Conservation (phyloP, 805 yeast genomes). For the Candida pseudofarinosa region DNA sequence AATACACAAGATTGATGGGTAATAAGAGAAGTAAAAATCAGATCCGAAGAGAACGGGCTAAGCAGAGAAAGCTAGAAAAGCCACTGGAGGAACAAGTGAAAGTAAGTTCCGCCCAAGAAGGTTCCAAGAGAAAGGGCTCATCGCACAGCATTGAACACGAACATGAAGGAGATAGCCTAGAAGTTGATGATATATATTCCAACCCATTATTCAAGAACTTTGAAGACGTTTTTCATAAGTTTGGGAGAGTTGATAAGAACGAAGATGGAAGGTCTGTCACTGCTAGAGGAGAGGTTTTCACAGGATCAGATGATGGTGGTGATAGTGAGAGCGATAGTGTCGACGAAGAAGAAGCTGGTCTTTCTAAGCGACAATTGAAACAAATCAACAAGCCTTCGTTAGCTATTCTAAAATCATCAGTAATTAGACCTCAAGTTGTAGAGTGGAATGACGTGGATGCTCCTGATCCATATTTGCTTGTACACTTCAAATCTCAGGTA, state of each 20-base stretch:
- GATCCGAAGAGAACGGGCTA: constrained; percentile 45
- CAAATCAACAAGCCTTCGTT: constrained; percentile 57
- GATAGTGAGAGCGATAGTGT: constrained; percentile 16
- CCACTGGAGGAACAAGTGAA: background rate
- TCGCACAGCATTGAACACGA: constrained; percentile 1
- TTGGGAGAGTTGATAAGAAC: constrained; percentile 3
- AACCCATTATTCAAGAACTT: constrained; percentile 14
- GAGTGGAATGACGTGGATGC: constrained; percentile 91
- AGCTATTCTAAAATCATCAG: constrained; percentile 58
- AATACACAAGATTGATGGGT: constrained; percentile 12
- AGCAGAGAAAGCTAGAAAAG: constrained; percentile 28
- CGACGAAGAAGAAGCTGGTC: constrained; percentile 12
- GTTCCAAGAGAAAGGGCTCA: constrained; percentile 3
- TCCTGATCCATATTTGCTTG: constrained; percentile 64
- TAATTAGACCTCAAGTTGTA: constrained; percentile 64
- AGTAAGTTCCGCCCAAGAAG: constrained; percentile 2
- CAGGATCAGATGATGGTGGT: constrained; percentile 18
- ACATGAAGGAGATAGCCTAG: constrained; percentile 5
- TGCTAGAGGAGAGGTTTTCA: constrained; percentile 25
- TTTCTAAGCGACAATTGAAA: constrained; percentile 50
- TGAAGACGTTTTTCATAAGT: constrained; percentile 16
- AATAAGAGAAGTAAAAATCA: constrained; percentile 49
- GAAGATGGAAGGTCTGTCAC: constrained; percentile 5
- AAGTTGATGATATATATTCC: constrained; percentile 5
- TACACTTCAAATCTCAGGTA: constrained; percentile 58